Conservation (phyloP, 495 filamentous ascomycete species). For the Trichoderma parareesei region DNA sequence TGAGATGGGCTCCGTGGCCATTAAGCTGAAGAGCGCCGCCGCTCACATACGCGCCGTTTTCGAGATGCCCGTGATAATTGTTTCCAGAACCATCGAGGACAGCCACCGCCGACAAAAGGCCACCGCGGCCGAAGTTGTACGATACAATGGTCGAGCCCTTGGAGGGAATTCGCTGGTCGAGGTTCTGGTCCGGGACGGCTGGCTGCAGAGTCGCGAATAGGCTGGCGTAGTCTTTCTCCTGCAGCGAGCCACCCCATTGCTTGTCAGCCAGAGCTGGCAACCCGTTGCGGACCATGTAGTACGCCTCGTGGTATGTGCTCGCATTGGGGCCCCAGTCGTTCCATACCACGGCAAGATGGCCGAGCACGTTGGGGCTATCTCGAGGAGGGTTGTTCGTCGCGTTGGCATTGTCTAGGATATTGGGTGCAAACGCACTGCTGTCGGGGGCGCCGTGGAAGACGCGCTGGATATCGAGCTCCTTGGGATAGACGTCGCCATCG, state of each 20-base stretch:
- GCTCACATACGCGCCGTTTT: constrained; percentile 10
- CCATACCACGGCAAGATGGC: constrained; percentile 48
- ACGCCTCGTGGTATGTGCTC: constrained; percentile 46
- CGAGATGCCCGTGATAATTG: constrained; percentile 25
- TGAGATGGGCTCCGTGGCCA: constrained; percentile 14
- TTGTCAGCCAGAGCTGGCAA: constrained; percentile 31
- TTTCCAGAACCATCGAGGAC: constrained; percentile 29
- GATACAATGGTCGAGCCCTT: constrained; percentile 30
- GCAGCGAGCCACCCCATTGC: constrained; percentile 39
- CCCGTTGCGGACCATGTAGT: constrained; percentile 44
- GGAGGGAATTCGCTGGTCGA: constrained; percentile 35
- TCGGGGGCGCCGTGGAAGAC: constrained; percentile 39
- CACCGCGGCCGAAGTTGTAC: not conserved
- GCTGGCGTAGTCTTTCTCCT: constrained; percentile 29
- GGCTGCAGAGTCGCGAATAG: constrained; percentile 32
- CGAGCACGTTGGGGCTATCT: constrained; percentile 28
- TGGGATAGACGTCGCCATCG: constrained; percentile 47
- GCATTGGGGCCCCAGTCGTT: constrained; percentile 51
- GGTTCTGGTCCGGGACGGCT: constrained; percentile 36
- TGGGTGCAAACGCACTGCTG: constrained; percentile 43
- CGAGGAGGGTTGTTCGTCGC: constrained; percentile 27
- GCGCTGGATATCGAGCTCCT: constrained; percentile 42
- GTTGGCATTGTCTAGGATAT: constrained; percentile 41
- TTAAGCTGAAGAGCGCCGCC: constrained; percentile 8
- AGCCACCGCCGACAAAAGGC: constrained; percentile 24